Evolutionary conservation across 106 monocot genomes (phyloP), one percentile per base, ranked within the genome.

Genomic region (Acorus gramineus): DNA sequence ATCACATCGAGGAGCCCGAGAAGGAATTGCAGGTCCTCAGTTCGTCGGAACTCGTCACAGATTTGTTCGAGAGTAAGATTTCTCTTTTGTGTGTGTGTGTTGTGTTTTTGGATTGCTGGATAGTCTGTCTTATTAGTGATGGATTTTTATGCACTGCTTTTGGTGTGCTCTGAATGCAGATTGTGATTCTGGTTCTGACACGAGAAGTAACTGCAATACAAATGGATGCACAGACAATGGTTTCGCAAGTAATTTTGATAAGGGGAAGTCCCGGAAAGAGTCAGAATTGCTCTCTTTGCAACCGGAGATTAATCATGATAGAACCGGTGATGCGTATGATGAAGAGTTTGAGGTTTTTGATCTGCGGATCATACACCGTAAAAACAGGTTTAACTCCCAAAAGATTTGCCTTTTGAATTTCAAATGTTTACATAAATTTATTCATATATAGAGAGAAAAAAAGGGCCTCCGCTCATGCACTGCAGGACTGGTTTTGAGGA

Each of bases 401-500:
- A 13, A 9, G 46, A 14, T 48, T 10, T 11, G 11, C 2, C 9
- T 43, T 46, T 42, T 61, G 7, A 6, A 8, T 43, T 62, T 9
- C 47, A 9, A 47, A 11, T 46, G 6, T 11, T 48, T 61, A 7
- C 49, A 44, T 46, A 46, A 3, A 62, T 62, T 48, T 28, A 8
- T 11, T n/a, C 2, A 60, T 70, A 52, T 42, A 50, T 52, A 10
- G 53, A 50, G 51, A 47, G 45, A 44, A 50, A 55, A 59, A 59
- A 11, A 59, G 8, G 8, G 4, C 13, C 65, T 66, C 59, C 59
- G 60, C 49, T 9, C 49, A 67, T 67, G n/a, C 2, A 75, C 59
- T 53, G 59, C 84, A 95, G 94, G 80, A 95, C 94, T 70, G 94
- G 94, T 5, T 95, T 90, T 77, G 90, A 95, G 65, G 90, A 90